A percentile compares a stretch with the other conserved stretches of the same genome.
phyloP scores from a whole-genome alignment of 2,329 filamentous ascomycete genomes.

The Epichloe gansuensis region DNA sequence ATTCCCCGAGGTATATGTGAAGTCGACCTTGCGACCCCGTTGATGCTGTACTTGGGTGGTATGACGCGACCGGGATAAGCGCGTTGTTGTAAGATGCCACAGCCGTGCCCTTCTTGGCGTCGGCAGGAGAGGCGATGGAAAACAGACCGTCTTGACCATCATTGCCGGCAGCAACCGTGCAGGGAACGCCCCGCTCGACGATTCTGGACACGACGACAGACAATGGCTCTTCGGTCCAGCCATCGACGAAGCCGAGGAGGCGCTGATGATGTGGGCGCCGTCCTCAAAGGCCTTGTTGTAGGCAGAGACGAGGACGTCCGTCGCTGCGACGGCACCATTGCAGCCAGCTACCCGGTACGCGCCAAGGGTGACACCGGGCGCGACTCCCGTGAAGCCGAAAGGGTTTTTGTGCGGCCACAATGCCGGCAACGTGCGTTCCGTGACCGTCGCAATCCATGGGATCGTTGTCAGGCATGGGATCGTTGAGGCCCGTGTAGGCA shows the following conservation, averaged over 20 bases:
- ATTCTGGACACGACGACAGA: constrained; percentile 28
- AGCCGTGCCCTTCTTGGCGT: constrained; percentile 28
- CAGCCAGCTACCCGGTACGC: constrained; percentile 27
- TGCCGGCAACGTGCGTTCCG: constrained; percentile 33
- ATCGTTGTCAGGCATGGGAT: constrained; percentile 18
- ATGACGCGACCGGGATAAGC: constrained; percentile 25
- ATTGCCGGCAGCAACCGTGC: constrained; percentile 32
- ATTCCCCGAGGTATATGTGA: not conserved
- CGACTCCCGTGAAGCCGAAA: constrained; percentile 26
- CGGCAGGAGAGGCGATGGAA: constrained; percentile 25
- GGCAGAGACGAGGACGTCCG: constrained; percentile 27
- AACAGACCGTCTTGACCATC: constrained; percentile 30
- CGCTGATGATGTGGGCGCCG: constrained; percentile 25
- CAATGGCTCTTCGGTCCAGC: constrained; percentile 19
- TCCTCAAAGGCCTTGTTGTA: constrained; percentile 29
- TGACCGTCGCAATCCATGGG: constrained; percentile 29
- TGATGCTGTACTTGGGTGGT: constrained; percentile 23
- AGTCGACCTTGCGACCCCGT: constrained; percentile 3
- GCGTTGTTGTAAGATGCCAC: constrained; percentile 32
- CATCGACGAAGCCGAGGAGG: constrained; percentile 20
- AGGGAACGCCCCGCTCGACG: constrained; percentile 28
- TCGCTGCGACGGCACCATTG: constrained; percentile 13
- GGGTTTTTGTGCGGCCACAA: constrained; percentile 29
- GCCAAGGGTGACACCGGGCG: constrained; percentile 26
- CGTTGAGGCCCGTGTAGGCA: constrained; percentile 14